phyloP scores from a whole-genome alignment of 2,329 filamentous ascomycete species.

The Xylariaceae sp. region DNA sequence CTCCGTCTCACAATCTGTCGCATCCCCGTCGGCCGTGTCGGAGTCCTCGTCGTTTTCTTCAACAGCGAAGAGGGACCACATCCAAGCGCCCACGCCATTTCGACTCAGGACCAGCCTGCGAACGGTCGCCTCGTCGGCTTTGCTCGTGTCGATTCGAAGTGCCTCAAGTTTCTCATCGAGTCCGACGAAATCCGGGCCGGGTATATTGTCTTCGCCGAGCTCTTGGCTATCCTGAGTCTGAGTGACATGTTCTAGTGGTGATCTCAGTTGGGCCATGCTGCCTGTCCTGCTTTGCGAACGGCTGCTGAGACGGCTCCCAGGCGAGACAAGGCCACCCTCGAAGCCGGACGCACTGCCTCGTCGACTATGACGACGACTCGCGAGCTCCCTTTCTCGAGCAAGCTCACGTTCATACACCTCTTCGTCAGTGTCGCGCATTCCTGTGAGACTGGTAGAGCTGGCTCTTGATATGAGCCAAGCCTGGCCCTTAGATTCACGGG shows the following conservation, averaged over 20 bases:
- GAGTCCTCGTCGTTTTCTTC: slow-evolving; percentile 54
- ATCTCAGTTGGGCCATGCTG: slow-evolving; percentile 40
- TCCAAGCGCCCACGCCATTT: slow-evolving; percentile 51
- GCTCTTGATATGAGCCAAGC: slow-evolving; percentile 61
- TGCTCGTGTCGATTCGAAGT: slow-evolving; percentile 45
- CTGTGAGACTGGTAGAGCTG: slow-evolving; percentile 58
- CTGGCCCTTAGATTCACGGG: slow-evolving; percentile 64
- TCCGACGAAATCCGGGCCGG: slow-evolving; percentile 59
- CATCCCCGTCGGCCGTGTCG: slow-evolving; percentile 35
- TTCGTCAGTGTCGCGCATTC: slow-evolving; percentile 47
- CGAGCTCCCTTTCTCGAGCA: slow-evolving; percentile 44
- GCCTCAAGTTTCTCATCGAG: slow-evolving; percentile 55
- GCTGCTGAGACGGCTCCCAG: slow-evolving; percentile 46
- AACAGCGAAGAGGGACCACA: slow-evolving; percentile 60
- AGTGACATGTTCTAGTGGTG: slow-evolving; percentile 39
- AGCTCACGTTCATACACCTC: slow-evolving; percentile 49
- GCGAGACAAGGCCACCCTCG: slow-evolving; percentile 36
- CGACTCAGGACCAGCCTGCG: slow-evolving; percentile 51
- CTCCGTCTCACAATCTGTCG: slow-evolving; percentile 36
- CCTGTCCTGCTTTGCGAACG: slow-evolving; percentile 41
- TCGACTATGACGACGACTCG: slow-evolving; percentile 45
- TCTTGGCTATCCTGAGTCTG: slow-evolving; percentile 34
- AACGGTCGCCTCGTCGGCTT: slow-evolving; percentile 55
- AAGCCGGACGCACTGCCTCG: slow-evolving; percentile 40
- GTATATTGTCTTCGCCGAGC: slow-evolving; percentile 29